Evolutionary conservation across 345 rosid species (phyloP).

Genomic region (Eucalyptus regnans): DNA sequence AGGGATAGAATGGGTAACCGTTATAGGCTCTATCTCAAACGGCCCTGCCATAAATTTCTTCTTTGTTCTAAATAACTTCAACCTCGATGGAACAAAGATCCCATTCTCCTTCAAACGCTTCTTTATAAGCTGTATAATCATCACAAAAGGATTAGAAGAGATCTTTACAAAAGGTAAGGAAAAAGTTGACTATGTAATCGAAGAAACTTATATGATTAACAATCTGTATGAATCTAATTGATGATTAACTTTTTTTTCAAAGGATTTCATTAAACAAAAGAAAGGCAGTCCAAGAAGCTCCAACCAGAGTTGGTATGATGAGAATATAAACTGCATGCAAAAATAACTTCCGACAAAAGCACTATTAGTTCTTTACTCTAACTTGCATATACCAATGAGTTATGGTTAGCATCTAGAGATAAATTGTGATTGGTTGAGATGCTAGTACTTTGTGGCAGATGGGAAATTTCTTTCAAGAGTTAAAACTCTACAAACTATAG

Average conservation of each 20-base stretch:
- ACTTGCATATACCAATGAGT: not conserved
- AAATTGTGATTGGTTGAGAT: not conserved
- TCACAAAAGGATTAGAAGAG: not conserved
- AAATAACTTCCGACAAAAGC: not conserved
- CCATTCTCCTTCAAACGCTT: conserved; percentile 96
- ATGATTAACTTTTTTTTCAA: not conserved
- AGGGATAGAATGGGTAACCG: conserved; percentile 97
- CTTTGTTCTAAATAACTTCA: conserved; percentile 56
- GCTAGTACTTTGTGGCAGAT: not conserved
- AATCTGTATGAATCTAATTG: not conserved
- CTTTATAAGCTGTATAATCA: conserved; percentile 57
- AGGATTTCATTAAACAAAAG: not conserved
- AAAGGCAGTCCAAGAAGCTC: not conserved
- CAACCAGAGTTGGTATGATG: not conserved
- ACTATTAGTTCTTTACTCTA: not conserved
- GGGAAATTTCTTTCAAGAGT: not conserved
- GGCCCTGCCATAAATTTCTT: conserved; percentile 89
- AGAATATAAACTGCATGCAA: not conserved
- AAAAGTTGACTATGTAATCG: not conserved
- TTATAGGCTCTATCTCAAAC: conserved; percentile 93
- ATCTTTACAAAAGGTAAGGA: not conserved
- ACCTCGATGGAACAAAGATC: conserved; percentile 83
- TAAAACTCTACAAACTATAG: not conserved
- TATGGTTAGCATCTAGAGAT: not conserved
- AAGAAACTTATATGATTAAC: not conserved